These are phyloP conservation scores for Suillus spraguei DNA, from an alignment of 768 basidiomycete genomes.

Conservation along the genomic window DNA sequence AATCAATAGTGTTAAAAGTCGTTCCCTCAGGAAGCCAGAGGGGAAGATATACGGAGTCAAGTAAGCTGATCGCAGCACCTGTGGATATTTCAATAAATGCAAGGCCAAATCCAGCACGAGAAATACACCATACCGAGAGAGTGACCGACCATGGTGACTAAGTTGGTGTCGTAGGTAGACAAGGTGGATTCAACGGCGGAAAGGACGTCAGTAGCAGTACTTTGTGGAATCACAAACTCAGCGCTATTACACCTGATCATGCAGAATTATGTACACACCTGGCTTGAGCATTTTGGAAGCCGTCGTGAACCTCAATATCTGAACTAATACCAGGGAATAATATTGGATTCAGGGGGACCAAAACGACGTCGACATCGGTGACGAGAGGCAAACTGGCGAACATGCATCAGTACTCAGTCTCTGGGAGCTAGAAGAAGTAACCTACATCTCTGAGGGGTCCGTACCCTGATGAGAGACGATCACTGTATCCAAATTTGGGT, in stretches of 20 bases:
- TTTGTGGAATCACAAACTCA: conserved; percentile 15
- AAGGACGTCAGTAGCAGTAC: conserved; percentile 43
- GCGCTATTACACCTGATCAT: neutral
- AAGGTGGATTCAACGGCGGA: conserved; percentile 47
- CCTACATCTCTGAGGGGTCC: conserved; percentile 32
- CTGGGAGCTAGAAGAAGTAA: neutral
- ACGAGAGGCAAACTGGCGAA: conserved; percentile 36
- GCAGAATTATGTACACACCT: conserved; percentile 32
- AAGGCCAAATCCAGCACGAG: neutral
- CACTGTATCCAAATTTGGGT: conserved; percentile 38
- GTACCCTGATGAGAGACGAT: conserved; percentile 43
- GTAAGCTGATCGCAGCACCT: conserved; percentile 40
- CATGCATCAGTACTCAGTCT: neutral
- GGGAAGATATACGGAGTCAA: conserved; percentile 42
- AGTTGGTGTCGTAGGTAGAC: conserved; percentile 33
- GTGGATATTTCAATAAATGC: neutral
- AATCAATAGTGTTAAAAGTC: conserved; percentile 34
- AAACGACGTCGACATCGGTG: conserved; percentile 45
- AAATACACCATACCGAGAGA: conserved; percentile 35
- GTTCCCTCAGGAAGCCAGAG: conserved; percentile 38
- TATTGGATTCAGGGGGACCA: conserved; percentile 34
- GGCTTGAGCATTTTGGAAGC: conserved; percentile 49
- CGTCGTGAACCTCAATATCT: conserved; percentile 45
- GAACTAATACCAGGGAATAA: conserved; percentile 55
- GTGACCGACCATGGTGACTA: conserved; percentile 49